Evolutionary conservation across 1,139 yeast species (phyloP).

Genomic region (Zygosaccharomyces pseudobailii): DNA sequence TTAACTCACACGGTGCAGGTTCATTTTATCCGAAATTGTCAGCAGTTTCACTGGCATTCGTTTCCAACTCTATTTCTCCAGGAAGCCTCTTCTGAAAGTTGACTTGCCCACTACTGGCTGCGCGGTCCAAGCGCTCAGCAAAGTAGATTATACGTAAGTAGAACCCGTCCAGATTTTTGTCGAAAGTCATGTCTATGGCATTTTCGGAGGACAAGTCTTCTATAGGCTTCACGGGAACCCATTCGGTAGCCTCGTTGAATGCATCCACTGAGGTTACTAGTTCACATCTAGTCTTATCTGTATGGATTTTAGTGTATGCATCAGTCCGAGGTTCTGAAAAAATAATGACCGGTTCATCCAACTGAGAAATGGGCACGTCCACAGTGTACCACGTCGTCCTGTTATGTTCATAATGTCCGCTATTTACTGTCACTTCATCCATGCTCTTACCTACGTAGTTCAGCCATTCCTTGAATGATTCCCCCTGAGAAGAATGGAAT

Average conservation of each 20-base stretch:
- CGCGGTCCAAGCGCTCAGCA: constrained; percentile 9
- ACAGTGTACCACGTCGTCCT: constrained; percentile 29
- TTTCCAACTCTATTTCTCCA: not conserved
- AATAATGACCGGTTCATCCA: constrained; percentile 18
- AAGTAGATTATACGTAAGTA: constrained; percentile 25
- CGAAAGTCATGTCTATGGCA: constrained; percentile 17
- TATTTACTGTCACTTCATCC: constrained; percentile 19
- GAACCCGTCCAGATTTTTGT: constrained; percentile 25
- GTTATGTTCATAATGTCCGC: constrained; percentile 22
- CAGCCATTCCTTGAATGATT: constrained; percentile 17
- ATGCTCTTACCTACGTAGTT: constrained; percentile 19
- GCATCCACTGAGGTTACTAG: constrained; percentile 23
- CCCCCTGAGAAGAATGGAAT: constrained; percentile 23
- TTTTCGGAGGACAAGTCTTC: constrained; percentile 22
- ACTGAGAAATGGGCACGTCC: constrained; percentile 24
- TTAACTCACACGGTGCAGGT: too few species aligned
- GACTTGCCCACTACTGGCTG: not conserved
- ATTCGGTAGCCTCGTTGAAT: constrained; percentile 23
- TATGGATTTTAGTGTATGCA: constrained; percentile 13
- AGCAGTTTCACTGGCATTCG: not conserved
- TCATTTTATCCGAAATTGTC: too few species aligned
- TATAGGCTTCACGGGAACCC: constrained; percentile 22
- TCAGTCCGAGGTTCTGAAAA: constrained; percentile 17
- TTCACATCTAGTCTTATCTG: constrained; percentile 19
- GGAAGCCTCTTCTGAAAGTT: not conserved